Evolutionary conservation across 805 yeast species (phyloP), one percentile per base, ranked within the genome.

Genomic region (Barnettozyma botsteinii): DNA sequence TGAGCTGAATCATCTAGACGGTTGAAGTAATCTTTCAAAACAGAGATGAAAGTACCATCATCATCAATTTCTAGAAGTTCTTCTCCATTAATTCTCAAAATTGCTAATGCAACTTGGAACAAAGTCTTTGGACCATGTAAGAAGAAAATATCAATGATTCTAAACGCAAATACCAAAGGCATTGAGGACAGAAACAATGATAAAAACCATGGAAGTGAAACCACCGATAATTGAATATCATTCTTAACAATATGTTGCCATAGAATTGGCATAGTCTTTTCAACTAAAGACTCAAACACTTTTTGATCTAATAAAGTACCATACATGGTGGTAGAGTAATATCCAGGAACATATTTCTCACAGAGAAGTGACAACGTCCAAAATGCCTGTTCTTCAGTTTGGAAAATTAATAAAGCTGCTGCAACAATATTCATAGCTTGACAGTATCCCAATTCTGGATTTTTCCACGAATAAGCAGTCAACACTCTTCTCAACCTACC

Each of bases 401-500:
- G 88, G 59, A 79, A 84, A 29, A 83, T 83, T 44, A 85, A 63
- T 38, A 85, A 60, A 0, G 86, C 89, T 2, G 95, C 95, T 2
- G 77, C 79, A 8, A 85, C 88, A 37, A 93, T 93, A 58, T 93
- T 93, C 98, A 94, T 93, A 1, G 98, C 98, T 61, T 93, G 98
- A 59, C 99, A 93, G 60, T 93, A 93, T 0, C 99, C 99, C 20
- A 93, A 86, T 31, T 91, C 96, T 0, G 96, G 96, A 58, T 89
- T 88, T 49, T 84, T 85, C 97, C 98, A 93, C 0, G 96, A 85
- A 56, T 89, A 93, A 0, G 96, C 96, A 0, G 94, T 83, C 43
- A 93, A 70, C 0, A 93, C 98, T 45, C 95, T 72, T 46, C 98
- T 72, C 35, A 93, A 70, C 40, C 96, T 69, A 36, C 70, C 75